These are phyloP conservation scores for Neurospora tetrasperma DNA, from an alignment of 495 filamentous ascomycete genomes.

Conservation along the genomic window DNA sequence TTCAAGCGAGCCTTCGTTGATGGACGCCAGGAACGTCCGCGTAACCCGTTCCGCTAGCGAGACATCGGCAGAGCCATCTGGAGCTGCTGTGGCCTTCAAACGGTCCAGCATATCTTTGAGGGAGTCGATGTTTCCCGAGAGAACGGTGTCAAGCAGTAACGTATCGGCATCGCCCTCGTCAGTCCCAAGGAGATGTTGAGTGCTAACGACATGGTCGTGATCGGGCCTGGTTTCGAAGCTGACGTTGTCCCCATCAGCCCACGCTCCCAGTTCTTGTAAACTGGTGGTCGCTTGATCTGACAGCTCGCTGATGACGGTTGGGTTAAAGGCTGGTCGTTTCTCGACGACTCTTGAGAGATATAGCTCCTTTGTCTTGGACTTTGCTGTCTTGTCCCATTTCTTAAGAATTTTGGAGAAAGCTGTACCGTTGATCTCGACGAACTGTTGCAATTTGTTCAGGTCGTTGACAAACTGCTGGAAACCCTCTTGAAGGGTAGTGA, in stretches of 20 bases:
- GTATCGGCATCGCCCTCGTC: slow-evolving; percentile 83
- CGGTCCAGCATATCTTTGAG: slow-evolving; percentile 41
- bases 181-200: slow-evolving; percentile 51
- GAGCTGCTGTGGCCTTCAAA: slow-evolving; percentile 33
- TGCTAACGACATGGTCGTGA: slow-evolving; percentile 51
- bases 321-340: slow-evolving; percentile 96
- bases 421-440: slow-evolving; percentile 93
- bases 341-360: slow-evolving; percentile 94
- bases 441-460: slow-evolving; percentile 94
- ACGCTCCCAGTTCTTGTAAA: slow-evolving; percentile 83
- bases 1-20: slow-evolving; percentile 72
- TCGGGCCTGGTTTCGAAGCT: slow-evolving; percentile 52
- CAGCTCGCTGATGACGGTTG: slow-evolving; percentile 87
- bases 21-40: slow-evolving; percentile 75
- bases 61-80: slow-evolving; percentile 28
- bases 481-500: slow-evolving; percentile 87
- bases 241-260: slow-evolving; percentile 92
- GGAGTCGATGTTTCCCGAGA: slow-evolving; percentile 56
- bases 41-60: slow-evolving; percentile 61
- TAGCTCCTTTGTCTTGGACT: slow-evolving; percentile 95
- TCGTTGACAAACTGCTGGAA: slow-evolving; percentile 95
- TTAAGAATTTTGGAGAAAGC: slow-evolving; percentile 98
- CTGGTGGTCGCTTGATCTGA: slow-evolving; percentile 94
- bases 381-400: slow-evolving; percentile 99
- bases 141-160: slow-evolving; percentile 78